Evolutionary conservation across 345 rosid species (phyloP), one percentile per base, ranked within the genome.

Genomic region (Acer negundo): DNA sequence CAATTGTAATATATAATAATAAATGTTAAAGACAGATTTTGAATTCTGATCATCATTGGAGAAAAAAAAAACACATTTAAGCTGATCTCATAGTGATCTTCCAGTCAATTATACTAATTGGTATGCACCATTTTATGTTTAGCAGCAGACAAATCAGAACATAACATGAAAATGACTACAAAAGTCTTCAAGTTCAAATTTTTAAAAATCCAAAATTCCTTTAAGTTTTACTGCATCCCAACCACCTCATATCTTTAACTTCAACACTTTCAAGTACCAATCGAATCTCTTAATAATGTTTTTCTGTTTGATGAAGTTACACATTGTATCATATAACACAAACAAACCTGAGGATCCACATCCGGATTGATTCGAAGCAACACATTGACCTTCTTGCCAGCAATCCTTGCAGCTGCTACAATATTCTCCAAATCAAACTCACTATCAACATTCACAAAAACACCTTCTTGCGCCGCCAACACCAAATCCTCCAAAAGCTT

Each of bases 311-410:
- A 65, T 15, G 31, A 13, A 66, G 47, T 22, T 67, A 66, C 19
- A 55, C 31, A 65, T 7, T 53, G 53, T 40, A 22, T 17, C 22
- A 11, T 4, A 23, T 17, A 47, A 74, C 9, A 8, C 11, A 6
- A 11, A 55, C 76, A 63, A 84, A 94, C 99, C 98, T 94, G 99
- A 82, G 98, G 98, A 79, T 97, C 98, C 12, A 96, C 99, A 75
- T 96, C 99, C 1, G 99, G 99, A 84, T 96, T 96, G 83, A 96
- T 96, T 63, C 98, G 97, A 47, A 96, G 97, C 73, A 96, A 81
- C 49, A 96, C 97, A 83, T 94, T 94, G 78, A 94, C 97, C 88
- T 87, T 89, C 83, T 92, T 90, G 62, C 97, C 97, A 66, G 97
- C 87, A 73, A 91, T 86, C 59, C 93, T 89, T 23, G 99, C 87